A percentile compares a stretch with the other conserved stretches of the same genome.
These are phyloP conservation scores for Ceratocystis harringtonii DNA, from an alignment of 2,329 filamentous ascomycete species.

Conservation along the genomic window DNA sequence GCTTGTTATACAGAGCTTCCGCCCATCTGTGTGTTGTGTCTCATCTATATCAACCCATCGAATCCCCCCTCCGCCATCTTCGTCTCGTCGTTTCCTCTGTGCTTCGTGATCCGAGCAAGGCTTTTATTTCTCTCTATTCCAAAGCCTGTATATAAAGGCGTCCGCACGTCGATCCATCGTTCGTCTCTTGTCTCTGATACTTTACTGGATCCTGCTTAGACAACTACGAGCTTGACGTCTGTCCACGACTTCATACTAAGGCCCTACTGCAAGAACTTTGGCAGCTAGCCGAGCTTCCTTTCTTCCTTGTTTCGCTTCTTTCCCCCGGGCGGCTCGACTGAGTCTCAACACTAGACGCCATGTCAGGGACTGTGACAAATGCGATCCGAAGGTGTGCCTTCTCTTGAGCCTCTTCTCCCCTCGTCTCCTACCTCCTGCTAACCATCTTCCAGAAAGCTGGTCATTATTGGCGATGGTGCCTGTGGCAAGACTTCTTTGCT, in stretches of 20 bases:
- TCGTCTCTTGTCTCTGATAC: too few species aligned
- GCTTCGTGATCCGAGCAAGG: background rate
- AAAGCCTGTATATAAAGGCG: too few species aligned
- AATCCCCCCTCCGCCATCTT: background rate
- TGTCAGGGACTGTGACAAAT: conserved; percentile 15
- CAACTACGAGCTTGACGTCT: too few species aligned
- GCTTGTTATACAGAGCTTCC: background rate
- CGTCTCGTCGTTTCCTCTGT: background rate
- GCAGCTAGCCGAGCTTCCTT: background rate
- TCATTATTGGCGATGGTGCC: conserved; percentile 93
- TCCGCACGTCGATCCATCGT: too few species aligned
- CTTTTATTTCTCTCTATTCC: too few species aligned
- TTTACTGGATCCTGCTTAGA: too few species aligned
- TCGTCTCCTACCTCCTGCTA: background rate
- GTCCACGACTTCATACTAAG: too few species aligned
- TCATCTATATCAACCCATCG: background rate
- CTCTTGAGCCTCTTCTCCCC: background rate
- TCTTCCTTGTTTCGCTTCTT: background rate
- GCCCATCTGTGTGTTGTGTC: background rate
- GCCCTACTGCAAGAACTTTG: too few species aligned
- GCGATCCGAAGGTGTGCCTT: conserved; percentile 14
- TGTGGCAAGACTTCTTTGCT: conserved; percentile 96
- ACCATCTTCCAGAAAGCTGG: conserved; percentile 59
- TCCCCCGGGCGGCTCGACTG: background rate
- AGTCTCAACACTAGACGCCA: background rate